These are phyloP conservation scores for Boletellus emodensis DNA, from an alignment of 768 basidiomycete genomes.

Conservation along the genomic window DNA sequence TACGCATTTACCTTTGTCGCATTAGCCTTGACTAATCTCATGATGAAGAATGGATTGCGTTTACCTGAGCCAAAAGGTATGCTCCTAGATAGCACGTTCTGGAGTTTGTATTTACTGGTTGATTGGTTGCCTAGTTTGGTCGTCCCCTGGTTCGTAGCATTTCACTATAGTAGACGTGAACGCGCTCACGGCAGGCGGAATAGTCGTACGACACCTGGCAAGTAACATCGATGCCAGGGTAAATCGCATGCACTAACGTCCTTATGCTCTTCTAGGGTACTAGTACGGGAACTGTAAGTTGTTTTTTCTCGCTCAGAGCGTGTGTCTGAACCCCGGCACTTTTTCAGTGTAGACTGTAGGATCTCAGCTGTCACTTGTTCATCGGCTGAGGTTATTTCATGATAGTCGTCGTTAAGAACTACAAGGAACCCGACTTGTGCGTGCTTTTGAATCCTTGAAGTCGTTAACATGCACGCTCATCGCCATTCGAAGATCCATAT, in stretches of 20 bases:
- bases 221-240: conserved; percentile 5
- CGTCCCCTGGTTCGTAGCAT: conserved; percentile 59
- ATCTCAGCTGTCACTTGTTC: background rate
- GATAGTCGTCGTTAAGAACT: conserved; percentile 69
- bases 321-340: background rate
- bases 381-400: background rate
- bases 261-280: conserved; percentile 44
- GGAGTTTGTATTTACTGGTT: background rate
- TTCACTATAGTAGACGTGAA: background rate
- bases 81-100: conserved; percentile 8
- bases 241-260: conserved; percentile 2
- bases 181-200: conserved; percentile 1
- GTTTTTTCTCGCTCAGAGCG: background rate
- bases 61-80: conserved; percentile 91
- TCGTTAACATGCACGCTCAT: conserved; percentile 6
- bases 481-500: conserved; percentile 60
- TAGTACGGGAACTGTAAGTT: conserved; percentile 71
- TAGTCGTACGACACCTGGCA: conserved; percentile 61
- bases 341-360: conserved; percentile 67
- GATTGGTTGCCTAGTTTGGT: conserved; percentile 52
- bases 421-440: conserved; percentile 75
- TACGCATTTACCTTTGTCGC: conserved; percentile 23
- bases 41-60: conserved; percentile 83
- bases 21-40: background rate
- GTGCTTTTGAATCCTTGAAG: conserved; percentile 23